These are phyloP conservation scores for Zea mays DNA, from an alignment of 176 grass and related monocot species.

Conservation along the genomic window DNA sequence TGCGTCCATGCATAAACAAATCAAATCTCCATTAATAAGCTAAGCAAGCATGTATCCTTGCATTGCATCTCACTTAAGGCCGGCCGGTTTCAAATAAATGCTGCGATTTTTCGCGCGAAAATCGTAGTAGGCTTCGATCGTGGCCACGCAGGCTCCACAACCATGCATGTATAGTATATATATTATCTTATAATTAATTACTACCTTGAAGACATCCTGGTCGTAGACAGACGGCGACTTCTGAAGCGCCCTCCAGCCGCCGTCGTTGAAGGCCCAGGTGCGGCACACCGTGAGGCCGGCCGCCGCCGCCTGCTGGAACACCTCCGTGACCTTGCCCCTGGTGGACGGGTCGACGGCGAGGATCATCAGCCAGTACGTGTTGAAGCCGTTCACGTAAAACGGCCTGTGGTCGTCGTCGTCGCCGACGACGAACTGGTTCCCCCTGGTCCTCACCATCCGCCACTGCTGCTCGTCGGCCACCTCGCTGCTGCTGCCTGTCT, in stretches of 20 bases:
- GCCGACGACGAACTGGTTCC: conserved; percentile 53
- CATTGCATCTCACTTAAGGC: too few relatives aligned
- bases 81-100: too few relatives aligned
- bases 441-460: conserved; percentile 54
- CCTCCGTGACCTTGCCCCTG: conserved; percentile 59
- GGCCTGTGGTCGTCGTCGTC: conserved; percentile 34
- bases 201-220: conserved; percentile 62
- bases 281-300: conserved; percentile 63
- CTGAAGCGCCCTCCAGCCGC: conserved; percentile 74
- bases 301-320: conserved; percentile 55
- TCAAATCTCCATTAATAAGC: neutral
- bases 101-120: too few relatives aligned
- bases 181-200: too few relatives aligned
- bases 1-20: neutral
- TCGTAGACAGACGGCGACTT: conserved; percentile 67
- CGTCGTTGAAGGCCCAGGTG: conserved; percentile 75
- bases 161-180: too few relatives aligned
- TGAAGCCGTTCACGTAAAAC: conserved; percentile 82
- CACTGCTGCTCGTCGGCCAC: conserved; percentile 12
- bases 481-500: neutral
- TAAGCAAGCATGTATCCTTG: too few relatives aligned
- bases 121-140: too few relatives aligned
- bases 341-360: conserved; percentile 66
- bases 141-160: too few relatives aligned
- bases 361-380: conserved; percentile 76